These are phyloP conservation scores for Neolecta irregularis DNA, from an alignment of 1,139 yeast genomes.

Conservation along the genomic window DNA sequence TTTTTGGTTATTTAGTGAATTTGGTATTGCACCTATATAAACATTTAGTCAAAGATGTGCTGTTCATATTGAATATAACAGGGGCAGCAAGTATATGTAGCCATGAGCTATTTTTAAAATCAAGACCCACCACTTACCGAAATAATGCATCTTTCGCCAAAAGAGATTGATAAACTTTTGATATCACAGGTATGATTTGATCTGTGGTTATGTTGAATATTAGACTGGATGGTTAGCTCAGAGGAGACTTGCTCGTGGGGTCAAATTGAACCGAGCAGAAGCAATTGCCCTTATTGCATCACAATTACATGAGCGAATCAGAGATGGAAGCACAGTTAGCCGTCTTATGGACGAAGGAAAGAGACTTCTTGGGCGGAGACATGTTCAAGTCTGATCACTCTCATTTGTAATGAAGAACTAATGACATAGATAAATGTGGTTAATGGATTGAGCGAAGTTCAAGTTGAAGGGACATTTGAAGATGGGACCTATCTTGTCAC, in stretches of 20 bases:
- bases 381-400: conserved; percentile 7
- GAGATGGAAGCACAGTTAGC: conserved; percentile 12
- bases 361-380: conserved; percentile 12
- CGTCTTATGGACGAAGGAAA: conserved; percentile 12
- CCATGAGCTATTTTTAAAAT: no score
- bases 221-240: conserved; percentile 13
- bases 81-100: no score
- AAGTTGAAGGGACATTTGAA: conserved; percentile 13
- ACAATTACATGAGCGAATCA: conserved; percentile 12
- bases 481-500: conserved; percentile 14
- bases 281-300: conserved; percentile 13
- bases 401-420: background rate
- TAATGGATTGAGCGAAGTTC: conserved; percentile 8
- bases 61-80: no score
- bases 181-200: conserved; percentile 11
- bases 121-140: background rate
- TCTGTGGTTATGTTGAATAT: no score
- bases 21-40: no score
- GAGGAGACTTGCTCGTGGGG: conserved; percentile 12
- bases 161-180: conserved; percentile 11
- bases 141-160: conserved; percentile 11
- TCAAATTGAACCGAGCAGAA: conserved; percentile 10
- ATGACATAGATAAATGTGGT: conserved; percentile 7
- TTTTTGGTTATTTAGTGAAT: no score
- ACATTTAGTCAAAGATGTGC: no score